Percentiles rank a stretch among this genome's conserved stretches.
Evolutionary conservation across 2,329 filamentous ascomycete species (phyloP).

Genomic region (Juglanconis sp.): DNA sequence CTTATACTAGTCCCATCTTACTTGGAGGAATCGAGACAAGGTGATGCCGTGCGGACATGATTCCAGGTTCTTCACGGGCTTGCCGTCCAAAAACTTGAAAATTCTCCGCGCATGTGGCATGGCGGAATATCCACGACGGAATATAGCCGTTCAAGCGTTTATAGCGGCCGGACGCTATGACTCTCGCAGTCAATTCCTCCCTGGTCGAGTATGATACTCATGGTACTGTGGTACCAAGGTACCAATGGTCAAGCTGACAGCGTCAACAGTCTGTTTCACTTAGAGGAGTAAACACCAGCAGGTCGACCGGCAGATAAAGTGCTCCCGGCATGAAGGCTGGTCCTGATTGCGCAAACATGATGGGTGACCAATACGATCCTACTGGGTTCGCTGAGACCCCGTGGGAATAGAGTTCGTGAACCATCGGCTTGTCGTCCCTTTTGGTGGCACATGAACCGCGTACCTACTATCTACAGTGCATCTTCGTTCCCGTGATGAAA

Average conservation of each 20-base stretch:
- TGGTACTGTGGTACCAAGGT: neutral
- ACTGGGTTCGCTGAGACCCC: neutral
- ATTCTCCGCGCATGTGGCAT: too few relatives aligned
- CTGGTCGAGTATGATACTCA: neutral
- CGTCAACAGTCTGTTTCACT: conserved; percentile 5
- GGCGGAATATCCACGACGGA: neutral
- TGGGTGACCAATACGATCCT: neutral
- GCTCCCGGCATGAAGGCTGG: neutral
- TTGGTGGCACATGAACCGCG: neutral
- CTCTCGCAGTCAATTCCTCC: neutral
- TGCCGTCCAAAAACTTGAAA: too few relatives aligned
- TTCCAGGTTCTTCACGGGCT: too few relatives aligned
- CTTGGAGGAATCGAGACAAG: neutral
- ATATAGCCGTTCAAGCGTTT: neutral
- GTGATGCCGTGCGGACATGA: neutral
- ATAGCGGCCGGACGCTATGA: neutral
- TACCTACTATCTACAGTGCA: neutral
- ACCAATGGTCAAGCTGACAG: neutral
- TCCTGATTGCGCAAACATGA: neutral
- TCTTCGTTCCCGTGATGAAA: neutral
- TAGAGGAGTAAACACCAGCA: neutral
- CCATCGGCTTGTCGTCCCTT: neutral
- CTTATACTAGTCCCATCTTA: too few relatives aligned
- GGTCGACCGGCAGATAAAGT: conserved; percentile 1
- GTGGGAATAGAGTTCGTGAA: neutral